phyloP scores from a whole-genome alignment of 768 basidiomycete genomes.

The Xerocomus spinulosus region DNA sequence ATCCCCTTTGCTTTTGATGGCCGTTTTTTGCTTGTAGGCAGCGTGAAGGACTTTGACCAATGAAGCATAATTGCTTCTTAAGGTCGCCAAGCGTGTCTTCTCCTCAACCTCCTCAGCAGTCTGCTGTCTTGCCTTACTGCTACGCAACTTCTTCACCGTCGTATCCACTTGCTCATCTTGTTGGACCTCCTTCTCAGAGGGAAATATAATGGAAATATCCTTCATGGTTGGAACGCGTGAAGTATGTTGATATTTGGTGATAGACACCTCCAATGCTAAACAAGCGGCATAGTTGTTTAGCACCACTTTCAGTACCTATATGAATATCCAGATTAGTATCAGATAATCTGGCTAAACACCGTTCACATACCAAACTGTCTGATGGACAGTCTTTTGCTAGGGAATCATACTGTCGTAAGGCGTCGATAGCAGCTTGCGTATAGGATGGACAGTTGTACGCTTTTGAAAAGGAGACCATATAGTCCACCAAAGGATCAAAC shows the following conservation, averaged over 20 bases:
- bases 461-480: background rate
- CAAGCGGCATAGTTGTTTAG: background rate
- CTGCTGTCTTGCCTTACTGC: too few species aligned
- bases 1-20: too few species aligned
- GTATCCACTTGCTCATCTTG: too few species aligned
- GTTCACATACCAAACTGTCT: background rate
- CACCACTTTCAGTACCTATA: background rate
- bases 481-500: background rate
- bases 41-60: too few species aligned
- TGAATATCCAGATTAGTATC: background rate
- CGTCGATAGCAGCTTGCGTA: background rate
- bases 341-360: too few species aligned
- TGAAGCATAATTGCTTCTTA: too few species aligned
- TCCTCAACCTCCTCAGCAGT: too few species aligned
- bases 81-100: too few species aligned
- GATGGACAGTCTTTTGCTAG: background rate
- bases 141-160: too few species aligned
- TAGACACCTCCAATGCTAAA: background rate
- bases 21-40: too few species aligned
- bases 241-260: background rate
- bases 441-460: background rate
- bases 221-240: background rate
- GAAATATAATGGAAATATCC: background rate
- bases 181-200: conserved; percentile 5
- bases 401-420: background rate